These are phyloP conservation scores for Brassica incana DNA, from an alignment of 345 rosid genomes.

Conservation along the genomic window DNA sequence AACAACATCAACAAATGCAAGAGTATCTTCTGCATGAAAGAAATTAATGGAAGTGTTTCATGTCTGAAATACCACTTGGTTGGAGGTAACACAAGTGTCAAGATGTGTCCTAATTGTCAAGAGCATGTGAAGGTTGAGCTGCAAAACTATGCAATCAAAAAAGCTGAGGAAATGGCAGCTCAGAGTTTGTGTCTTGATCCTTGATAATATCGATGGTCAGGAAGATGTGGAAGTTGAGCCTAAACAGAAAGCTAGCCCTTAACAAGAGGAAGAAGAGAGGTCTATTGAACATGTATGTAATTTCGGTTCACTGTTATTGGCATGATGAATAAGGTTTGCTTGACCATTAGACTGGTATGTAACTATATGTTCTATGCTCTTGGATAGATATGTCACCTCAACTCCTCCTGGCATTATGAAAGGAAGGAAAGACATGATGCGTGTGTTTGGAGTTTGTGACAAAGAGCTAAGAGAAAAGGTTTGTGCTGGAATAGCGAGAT, in stretches of 20 bases:
- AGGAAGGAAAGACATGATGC: not conserved
- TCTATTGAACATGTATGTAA: too few species aligned
- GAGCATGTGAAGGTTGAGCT: not conserved
- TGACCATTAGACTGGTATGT: not conserved
- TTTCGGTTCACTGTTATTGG: not conserved
- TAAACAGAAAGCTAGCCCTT: not conserved
- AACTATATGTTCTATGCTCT: not conserved
- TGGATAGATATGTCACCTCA: not conserved
- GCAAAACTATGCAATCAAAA: not conserved
- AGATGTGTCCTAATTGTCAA: not conserved
- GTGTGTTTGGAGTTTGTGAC: not conserved
- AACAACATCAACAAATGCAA: not conserved
- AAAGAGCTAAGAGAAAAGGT: not conserved
- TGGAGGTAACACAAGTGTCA: not conserved
- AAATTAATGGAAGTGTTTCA: not conserved
- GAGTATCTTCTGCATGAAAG: not conserved
- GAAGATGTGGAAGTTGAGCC: not conserved
- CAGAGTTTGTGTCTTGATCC: not conserved
- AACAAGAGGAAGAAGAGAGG: not conserved
- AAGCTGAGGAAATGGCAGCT: not conserved
- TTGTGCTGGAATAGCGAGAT: not conserved
- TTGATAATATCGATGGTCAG: not conserved
- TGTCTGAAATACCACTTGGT: not conserved
- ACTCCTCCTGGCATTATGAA: not conserved
- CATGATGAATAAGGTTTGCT: not conserved